Evolutionary conservation across 106 monocot genomes (phyloP), one percentile per base, ranked within the genome.

Genomic region (Apostasia ramifera): DNA sequence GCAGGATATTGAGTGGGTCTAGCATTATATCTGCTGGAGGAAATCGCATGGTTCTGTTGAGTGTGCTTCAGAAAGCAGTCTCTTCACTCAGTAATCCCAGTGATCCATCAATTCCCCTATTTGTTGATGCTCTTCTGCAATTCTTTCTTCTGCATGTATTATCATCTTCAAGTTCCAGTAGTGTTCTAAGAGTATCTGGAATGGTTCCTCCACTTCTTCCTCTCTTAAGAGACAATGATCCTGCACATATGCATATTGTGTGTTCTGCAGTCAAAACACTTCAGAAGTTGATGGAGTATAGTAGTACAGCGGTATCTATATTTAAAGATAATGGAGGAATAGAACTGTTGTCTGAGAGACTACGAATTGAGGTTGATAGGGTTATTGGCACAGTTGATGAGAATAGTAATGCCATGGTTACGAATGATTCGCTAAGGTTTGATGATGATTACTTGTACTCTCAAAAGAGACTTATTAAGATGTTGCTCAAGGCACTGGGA

Each of bases 281-380:
- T 76, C 98, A 99, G 54, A 99, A 99, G 64, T 66, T 99, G 55
- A 83, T 99, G 85, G 98, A 99, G 70, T 99, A 93, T 63, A 93
- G 93, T 66, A 90, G 81, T 54, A 87, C 87, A 68, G 93, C 93
- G 59, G 90, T 93, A 41, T 82, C 93, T 42, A 70, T 93, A 66
- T 93, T 99, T 45, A 99, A 99, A 85, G 98, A 99, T 74, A 83
- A 90, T 59, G 90, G 93, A 47, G 98, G 98, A 12, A 71, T 99
- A 54, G 90, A 99, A 63, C 81, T 93, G 71, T 78, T 99, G 70
- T 54, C 88, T 71, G 77, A 88, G 66, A 82, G 93, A 70, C 78
- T 99, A 39, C 87, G 93, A 56, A 82, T 81, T 48, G 98, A 99
- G 77, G 83, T 93, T 60, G 73, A 84, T 46, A 83, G 84, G 84